These are phyloP conservation scores for Luzula sylvatica DNA, from an alignment of 176 grass and related monocot species.

Conservation along the genomic window DNA sequence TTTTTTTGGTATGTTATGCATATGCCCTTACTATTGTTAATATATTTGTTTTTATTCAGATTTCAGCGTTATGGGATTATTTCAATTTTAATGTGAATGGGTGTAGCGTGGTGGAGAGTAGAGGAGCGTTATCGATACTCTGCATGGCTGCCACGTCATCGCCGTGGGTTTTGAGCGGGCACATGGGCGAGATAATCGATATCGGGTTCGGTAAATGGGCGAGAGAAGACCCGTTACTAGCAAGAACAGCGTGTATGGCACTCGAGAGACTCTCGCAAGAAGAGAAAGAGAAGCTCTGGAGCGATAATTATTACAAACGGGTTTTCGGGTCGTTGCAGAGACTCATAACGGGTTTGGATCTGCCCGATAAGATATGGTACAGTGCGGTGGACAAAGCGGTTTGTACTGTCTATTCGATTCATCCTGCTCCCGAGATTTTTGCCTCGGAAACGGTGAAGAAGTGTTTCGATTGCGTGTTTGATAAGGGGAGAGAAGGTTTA, in stretches of 20 bases:
- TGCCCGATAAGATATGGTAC: constrained; percentile 93
- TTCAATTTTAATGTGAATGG: constrained; percentile 79
- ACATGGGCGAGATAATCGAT: constrained; percentile 90
- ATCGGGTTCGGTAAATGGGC: constrained; percentile 95
- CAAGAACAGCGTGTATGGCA: constrained; percentile 77
- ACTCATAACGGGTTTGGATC: constrained; percentile 50
- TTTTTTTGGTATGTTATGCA: neutral
- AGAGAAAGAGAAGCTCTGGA: constrained; percentile 73
- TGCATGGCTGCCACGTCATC: constrained; percentile 93
- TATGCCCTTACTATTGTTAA: neutral
- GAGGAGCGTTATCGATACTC: constrained; percentile 77
- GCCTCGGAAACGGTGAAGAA: constrained; percentile 69
- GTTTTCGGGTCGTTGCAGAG: constrained; percentile 60
- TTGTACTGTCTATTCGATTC: constrained; percentile 58
- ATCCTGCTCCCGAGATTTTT: constrained; percentile 73
- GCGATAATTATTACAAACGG: constrained; percentile 21
- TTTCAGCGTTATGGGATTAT: constrained; percentile 78
- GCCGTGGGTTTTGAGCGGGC: constrained; percentile 57
- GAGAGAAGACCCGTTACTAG: constrained; percentile 88
- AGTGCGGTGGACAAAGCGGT: constrained; percentile 74
- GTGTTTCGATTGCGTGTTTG: constrained; percentile 33
- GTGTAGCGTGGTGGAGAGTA: constrained; percentile 55
- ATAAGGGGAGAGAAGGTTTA: constrained; percentile 24
- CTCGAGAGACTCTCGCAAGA: constrained; percentile 80
- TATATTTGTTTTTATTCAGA: constrained; percentile 25